These are phyloP conservation scores for Neurospora tetrasperma DNA, from an alignment of 495 filamentous ascomycete species.

Conservation along the genomic window DNA sequence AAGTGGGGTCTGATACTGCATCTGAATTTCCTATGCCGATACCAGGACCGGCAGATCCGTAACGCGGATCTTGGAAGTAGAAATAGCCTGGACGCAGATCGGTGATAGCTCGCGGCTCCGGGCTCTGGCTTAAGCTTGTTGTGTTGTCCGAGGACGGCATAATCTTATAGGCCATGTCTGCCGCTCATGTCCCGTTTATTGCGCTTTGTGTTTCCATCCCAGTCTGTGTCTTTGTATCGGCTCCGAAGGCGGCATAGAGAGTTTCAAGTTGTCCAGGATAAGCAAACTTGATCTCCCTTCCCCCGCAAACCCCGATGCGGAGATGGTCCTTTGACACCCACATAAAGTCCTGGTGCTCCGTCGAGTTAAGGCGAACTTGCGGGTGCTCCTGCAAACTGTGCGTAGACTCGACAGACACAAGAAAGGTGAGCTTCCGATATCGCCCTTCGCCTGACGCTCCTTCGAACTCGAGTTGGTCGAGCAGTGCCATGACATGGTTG, in stretches of 20 bases:
- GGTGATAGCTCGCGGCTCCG: not conserved
- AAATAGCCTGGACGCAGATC: not conserved
- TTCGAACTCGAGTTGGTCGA: conserved; percentile 16
- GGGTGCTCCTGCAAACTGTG: conserved; percentile 8
- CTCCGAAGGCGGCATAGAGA: conserved; percentile 17
- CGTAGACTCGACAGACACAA: conserved; percentile 15
- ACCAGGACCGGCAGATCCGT: not conserved
- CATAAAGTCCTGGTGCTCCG: conserved; percentile 28
- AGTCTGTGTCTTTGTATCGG: not conserved
- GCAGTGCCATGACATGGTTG: conserved; percentile 17
- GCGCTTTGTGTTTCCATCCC: not conserved
- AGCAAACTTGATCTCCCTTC: conserved; percentile 22
- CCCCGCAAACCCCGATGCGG: conserved; percentile 9
- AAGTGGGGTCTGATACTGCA: not conserved
- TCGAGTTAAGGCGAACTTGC: conserved; percentile 18
- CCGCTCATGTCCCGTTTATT: not conserved
- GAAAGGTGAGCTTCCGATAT: conserved; percentile 27
- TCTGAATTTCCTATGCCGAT: not conserved
- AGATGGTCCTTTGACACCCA: conserved; percentile 31
- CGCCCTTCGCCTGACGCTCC: conserved; percentile 6
- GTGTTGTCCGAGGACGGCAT: not conserved
- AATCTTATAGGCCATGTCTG: not conserved
- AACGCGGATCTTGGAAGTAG: not conserved
- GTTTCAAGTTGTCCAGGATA: conserved; percentile 15
- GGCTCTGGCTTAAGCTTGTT: not conserved